Percentiles rank a stretch among this genome's conserved stretches.
Evolutionary conservation across 73 alveolate genomes (phyloP).

Genomic region (Tetrahymena malaccensis): DNA sequence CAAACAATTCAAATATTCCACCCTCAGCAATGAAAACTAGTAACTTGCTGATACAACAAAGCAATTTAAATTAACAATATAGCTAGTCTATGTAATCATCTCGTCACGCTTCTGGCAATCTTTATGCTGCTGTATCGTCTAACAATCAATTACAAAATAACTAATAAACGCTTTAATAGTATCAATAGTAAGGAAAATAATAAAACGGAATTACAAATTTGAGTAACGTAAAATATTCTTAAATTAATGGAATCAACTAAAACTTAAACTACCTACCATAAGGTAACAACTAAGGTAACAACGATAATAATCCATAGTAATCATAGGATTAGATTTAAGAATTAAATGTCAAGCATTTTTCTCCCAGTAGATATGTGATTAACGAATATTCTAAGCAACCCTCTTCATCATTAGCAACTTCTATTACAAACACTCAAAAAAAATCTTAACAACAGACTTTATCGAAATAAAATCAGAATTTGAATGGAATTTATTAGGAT

Average conservation of each 20-base stretch:
- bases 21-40: not conserved
- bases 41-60: not conserved
- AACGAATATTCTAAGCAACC: not conserved
- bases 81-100: not conserved
- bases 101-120: not conserved
- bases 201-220: not conserved
- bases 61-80: not conserved
- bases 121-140: not conserved
- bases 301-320: not conserved
- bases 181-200: not conserved
- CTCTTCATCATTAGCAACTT: not conserved
- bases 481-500: not conserved
- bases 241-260: not conserved
- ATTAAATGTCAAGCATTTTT: not conserved
- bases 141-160: not conserved
- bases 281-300: too few relatives aligned
- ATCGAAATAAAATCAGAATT: not conserved
- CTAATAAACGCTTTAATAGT: not conserved
- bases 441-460: not conserved
- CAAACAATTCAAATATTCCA: not conserved
- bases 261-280: not conserved
- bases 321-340: not conserved
- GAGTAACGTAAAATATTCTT: not conserved
- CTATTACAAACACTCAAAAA: not conserved
- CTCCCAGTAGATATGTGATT: not conserved